Evolutionary conservation across 2,329 filamentous ascomycete species (phyloP).

Genomic region (Epichloe gansuensis): DNA sequence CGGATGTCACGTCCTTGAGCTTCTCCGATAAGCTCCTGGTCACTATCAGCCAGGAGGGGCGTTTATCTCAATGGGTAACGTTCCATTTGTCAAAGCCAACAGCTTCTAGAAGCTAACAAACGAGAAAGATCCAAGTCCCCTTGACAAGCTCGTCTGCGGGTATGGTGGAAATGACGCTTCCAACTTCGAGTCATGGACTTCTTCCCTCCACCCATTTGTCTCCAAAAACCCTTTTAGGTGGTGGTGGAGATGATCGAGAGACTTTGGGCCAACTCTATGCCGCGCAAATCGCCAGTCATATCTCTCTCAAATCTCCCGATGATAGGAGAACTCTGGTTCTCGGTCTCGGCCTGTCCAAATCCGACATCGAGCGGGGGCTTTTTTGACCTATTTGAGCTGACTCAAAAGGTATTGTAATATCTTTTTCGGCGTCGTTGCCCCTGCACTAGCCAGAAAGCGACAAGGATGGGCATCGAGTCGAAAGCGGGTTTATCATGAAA

Average conservation of each 20-base stretch:
- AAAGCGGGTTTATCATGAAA: background rate
- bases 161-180: constrained; percentile 47
- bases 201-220: constrained; percentile 75
- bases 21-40: constrained; percentile 89
- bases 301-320: constrained; percentile 58
- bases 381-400: constrained; percentile 53
- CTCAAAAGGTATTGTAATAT: constrained; percentile 40
- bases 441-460: background rate
- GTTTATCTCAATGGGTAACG: constrained; percentile 81
- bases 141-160: constrained; percentile 56
- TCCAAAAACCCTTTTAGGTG: constrained; percentile 76
- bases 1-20: constrained; percentile 57
- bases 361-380: constrained; percentile 42
- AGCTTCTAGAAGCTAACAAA: constrained; percentile 1
- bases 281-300: constrained; percentile 73
- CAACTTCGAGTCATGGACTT: constrained; percentile 30
- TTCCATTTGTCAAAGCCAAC: background rate
- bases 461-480: background rate
- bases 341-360: constrained; percentile 44
- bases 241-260: constrained; percentile 66
- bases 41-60: constrained; percentile 75
- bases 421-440: background rate
- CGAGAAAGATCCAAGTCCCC: constrained; percentile 61
- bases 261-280: constrained; percentile 80
- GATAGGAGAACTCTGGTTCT: constrained; percentile 49